Evolutionary conservation across 1,284 basidiomycete species (phyloP).

Genomic region (Ganoderma boninense): DNA sequence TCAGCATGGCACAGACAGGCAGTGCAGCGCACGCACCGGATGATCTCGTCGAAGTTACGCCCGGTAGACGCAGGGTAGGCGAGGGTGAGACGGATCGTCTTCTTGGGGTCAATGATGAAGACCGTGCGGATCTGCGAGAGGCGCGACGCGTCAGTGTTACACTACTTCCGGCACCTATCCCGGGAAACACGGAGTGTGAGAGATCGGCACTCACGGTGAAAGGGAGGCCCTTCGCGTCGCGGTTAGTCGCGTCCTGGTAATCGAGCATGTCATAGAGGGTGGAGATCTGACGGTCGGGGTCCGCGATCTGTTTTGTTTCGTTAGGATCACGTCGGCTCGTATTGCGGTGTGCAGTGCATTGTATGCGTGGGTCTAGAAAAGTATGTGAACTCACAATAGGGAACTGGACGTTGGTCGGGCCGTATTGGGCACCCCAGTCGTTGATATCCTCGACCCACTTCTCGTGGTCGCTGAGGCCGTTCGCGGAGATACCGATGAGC

Average conservation of each 20-base stretch:
- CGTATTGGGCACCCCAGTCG: conserved; percentile 72
- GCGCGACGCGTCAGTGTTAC: not conserved
- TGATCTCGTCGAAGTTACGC: conserved; percentile 88
- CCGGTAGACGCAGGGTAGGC: conserved; percentile 92
- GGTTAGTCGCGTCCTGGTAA: conserved; percentile 93
- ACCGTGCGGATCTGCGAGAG: conserved; percentile 87
- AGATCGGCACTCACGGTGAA: conserved; percentile 66
- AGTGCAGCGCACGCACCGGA: conserved; percentile 62
- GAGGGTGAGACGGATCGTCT: conserved; percentile 89
- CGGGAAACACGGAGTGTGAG: conserved; percentile 4
- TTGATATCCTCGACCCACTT: conserved; percentile 95
- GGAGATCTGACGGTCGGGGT: conserved; percentile 88
- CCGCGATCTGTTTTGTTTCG: conserved; percentile 77
- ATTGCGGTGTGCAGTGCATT: not conserved
- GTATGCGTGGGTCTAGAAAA: not conserved
- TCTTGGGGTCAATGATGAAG: conserved; percentile 93
- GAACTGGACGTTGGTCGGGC: conserved; percentile 83
- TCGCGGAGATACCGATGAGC: conserved; percentile 94
- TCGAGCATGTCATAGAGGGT: conserved; percentile 96
- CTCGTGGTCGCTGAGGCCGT: conserved; percentile 86
- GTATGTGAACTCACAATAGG: conserved; percentile 76
- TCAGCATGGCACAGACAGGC: conserved; percentile 24
- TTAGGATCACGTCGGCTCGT: not conserved
- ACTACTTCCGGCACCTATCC: not conserved
- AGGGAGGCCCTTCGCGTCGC: conserved; percentile 90